Evolutionary conservation across 768 basidiomycete genomes (phyloP).

Genomic region (Scleroderma bovista): DNA sequence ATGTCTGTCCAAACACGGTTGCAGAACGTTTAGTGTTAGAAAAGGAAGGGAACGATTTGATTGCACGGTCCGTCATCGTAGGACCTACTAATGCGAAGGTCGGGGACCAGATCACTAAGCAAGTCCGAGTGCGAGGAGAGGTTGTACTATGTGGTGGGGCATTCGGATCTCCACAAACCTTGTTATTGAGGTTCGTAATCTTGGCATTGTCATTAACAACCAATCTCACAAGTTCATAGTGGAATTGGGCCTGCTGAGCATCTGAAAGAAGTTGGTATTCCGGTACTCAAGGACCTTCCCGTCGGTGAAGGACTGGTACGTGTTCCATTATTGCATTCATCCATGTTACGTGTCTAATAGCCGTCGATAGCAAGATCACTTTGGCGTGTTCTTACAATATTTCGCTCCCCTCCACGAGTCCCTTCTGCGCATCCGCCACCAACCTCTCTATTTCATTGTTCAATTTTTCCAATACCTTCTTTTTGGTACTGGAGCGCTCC

Average conservation of each 20-base stretch:
- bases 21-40: background rate
- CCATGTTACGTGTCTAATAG: background rate
- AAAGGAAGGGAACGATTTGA: background rate
- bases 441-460: conserved; percentile 22
- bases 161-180: conserved; percentile 36
- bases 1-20: conserved; percentile 8
- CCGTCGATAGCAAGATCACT: conserved; percentile 33
- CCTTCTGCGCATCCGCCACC: conserved; percentile 18
- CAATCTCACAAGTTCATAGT: conserved; percentile 6
- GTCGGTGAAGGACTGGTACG: conserved; percentile 30
- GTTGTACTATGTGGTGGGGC: conserved; percentile 35
- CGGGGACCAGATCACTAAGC: background rate
- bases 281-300: conserved; percentile 25
- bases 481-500: conserved; percentile 30
- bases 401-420: conserved; percentile 29
- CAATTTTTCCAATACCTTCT: conserved; percentile 30
- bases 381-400: conserved; percentile 29
- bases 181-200: conserved; percentile 27
- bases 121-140: conserved; percentile 12
- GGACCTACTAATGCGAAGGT: background rate
- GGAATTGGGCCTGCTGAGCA: conserved; percentile 41
- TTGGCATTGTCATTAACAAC: background rate
- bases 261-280: conserved; percentile 23
- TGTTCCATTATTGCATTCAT: background rate
- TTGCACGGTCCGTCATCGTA: background rate